Evolutionary conservation across 805 yeast species (phyloP), one percentile per base, ranked within the genome.

Genomic region (Ogataea degrootiae): DNA sequence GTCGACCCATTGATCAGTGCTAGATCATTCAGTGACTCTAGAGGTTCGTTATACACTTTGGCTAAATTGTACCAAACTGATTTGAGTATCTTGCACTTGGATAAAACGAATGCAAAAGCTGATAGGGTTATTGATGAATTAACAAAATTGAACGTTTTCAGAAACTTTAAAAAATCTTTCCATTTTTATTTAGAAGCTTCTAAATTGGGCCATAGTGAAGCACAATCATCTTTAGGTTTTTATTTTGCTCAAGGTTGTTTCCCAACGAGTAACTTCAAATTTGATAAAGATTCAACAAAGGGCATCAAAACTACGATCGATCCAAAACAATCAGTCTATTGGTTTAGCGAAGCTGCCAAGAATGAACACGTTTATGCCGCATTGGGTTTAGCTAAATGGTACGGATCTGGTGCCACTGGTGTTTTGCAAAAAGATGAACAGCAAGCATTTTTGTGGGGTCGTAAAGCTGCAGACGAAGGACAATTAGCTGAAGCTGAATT

Each of bases 331-430:
- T 78, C 86, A 8, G 74, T 86, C 42, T 85, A 85, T 14, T 87
- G 92, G 91, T 87, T 85, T 63, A 71, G 83, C 9, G 72, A 79
- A 45, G 83, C 87, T 4, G 88, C 90, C 41, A 75, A 72, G 39
- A 71, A 75, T 49, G 85, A 83, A 15, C 83, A 84, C 56, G 73
- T 83, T 0, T 78, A 82, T 58, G 83, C 87, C 3, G 85, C 85
- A 61, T 70, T 86, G 60, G 88, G 87, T 0, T 66, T 86, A 34
- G 78, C 85, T 49, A 90, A 90, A 42, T 85, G 92, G 91, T 80
- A 82, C 55, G 72, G 85, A 12, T 81, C 89, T 0, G 95, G 95
- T 2, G 80, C 80, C 0, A 71, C 72, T 14, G 78, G 73, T 2
- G 67, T 79, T 1, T 61, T 85, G 39, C 66, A 68, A 39, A 73